A percentile compares a stretch with the other conserved stretches of the same genome.
Conservation (phyloP, 1,284 basidiomycete genomes). For the Papiliotrema fonsecae region DNA sequence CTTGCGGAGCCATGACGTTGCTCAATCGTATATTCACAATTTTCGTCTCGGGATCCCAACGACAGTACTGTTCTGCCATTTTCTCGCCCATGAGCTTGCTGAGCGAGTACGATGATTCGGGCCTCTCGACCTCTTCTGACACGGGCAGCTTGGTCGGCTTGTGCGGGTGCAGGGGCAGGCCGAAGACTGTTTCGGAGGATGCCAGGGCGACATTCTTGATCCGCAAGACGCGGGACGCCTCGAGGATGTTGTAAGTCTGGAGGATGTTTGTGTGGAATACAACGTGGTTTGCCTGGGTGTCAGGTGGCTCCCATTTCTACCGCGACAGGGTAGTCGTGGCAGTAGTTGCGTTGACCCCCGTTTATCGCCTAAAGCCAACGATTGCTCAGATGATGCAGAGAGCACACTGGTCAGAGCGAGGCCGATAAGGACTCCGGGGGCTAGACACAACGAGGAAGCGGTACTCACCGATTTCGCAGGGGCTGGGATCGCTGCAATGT, state of each 20-base stretch:
- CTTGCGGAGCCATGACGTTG: conserved; percentile 45
- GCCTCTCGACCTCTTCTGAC: conserved; percentile 40
- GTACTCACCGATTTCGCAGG: conserved; percentile 35
- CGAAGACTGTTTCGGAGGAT: conserved; percentile 45
- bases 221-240: conserved; percentile 41
- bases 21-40: conserved; percentile 44
- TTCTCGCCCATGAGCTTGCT: conserved; percentile 47
- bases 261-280: conserved; percentile 45
- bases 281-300: conserved; percentile 27
- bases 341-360: too few species aligned
- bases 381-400: too few species aligned
- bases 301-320: background rate
- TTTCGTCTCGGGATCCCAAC: conserved; percentile 45
- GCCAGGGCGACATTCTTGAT: conserved; percentile 44
- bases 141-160: conserved; percentile 38
- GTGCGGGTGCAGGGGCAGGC: conserved; percentile 44
- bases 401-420: too few species aligned
- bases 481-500: conserved; percentile 46
- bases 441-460: too few species aligned
- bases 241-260: conserved; percentile 47
- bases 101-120: conserved; percentile 45
- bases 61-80: conserved; percentile 42
- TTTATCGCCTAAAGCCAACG: too few species aligned
- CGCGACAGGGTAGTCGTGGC: too few species aligned
- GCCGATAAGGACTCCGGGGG: too few species aligned